These are phyloP conservation scores for Nitzschia sp. DNA, from an alignment of 108 stramenopile species.

Conservation along the genomic window DNA sequence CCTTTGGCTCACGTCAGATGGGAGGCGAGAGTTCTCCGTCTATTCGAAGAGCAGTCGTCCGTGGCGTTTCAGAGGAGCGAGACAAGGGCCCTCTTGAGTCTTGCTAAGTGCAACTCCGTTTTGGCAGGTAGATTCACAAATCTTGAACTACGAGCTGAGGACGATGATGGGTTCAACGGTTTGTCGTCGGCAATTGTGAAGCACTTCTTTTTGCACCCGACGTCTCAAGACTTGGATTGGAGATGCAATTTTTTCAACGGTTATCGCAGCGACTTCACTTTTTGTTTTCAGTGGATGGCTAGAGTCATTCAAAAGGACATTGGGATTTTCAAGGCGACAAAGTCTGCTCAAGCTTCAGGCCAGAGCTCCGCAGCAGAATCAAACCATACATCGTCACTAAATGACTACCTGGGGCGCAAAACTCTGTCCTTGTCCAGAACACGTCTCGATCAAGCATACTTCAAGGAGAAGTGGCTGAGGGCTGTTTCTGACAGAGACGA, in stretches of 20 bases:
- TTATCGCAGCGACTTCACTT: neutral
- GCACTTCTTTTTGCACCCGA: neutral
- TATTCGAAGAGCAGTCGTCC: neutral
- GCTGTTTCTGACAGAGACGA: neutral
- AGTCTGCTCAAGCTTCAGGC: neutral
- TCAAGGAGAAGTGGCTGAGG: conserved; percentile 9
- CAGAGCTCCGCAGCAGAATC: neutral
- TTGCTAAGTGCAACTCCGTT: neutral
- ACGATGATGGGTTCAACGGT: no score
- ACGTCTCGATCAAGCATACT: neutral
- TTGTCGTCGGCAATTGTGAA: neutral
- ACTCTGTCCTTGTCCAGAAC: neutral
- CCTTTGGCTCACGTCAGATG: neutral
- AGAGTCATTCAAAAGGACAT: neutral
- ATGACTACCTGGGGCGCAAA: neutral
- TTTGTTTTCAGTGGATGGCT: neutral
- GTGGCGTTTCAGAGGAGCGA: neutral
- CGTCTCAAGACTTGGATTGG: neutral
- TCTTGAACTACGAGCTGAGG: no score
- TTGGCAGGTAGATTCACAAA: no score
- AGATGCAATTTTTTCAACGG: neutral
- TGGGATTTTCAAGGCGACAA: neutral
- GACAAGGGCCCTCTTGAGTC: neutral
- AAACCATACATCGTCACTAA: neutral
- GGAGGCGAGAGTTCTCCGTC: conserved; percentile 20